Conservation (phyloP, 192 early-diverging fungal species). For the Gryganskiella cystojenkinii region DNA sequence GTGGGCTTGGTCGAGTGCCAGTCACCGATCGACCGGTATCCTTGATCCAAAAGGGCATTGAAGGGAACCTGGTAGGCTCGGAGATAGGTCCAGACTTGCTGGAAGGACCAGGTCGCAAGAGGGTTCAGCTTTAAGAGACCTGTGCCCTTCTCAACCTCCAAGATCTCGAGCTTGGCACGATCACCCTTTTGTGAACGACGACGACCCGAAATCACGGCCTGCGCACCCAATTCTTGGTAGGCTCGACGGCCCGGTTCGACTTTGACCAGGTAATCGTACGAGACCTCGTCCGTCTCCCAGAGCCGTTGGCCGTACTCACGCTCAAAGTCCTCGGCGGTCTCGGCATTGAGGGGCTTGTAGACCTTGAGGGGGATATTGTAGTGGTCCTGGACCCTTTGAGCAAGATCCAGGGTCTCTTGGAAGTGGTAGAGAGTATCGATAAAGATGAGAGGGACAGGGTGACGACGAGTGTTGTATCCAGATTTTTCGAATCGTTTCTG, state of each 20-base stretch:
- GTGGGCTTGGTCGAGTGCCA: slow-evolving; percentile 88
- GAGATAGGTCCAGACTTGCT: slow-evolving; percentile 89
- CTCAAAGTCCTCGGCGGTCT: slow-evolving; percentile 75
- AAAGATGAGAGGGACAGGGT: slow-evolving; percentile 88
- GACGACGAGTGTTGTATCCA: slow-evolving; percentile 51
- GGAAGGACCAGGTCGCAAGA: slow-evolving; percentile 90
- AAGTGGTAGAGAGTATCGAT: slow-evolving; percentile 97
- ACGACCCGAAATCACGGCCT: slow-evolving; percentile 90
- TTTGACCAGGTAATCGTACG: slow-evolving; percentile 93
- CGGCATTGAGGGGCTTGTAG: slow-evolving; percentile 76
- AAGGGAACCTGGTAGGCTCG: slow-evolving; percentile 87
- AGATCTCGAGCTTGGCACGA: slow-evolving; percentile 76
- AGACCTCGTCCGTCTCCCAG: slow-evolving; percentile 84
- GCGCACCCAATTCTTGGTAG: slow-evolving; percentile 78
- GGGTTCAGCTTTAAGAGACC: slow-evolving; percentile 93
- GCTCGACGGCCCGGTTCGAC: slow-evolving; percentile 93
- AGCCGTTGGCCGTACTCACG: slow-evolving; percentile 78
- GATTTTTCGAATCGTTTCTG: slow-evolving; percentile 35
- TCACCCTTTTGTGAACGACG: slow-evolving; percentile 89
- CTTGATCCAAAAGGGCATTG: slow-evolving; percentile 88
- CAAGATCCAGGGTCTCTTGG: slow-evolving; percentile 87
- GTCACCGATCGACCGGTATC: slow-evolving; percentile 94
- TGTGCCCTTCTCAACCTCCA: slow-evolving; percentile 83
- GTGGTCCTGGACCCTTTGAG: slow-evolving; percentile 68
- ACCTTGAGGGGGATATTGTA: slow-evolving; percentile 78